Percentiles rank a stretch among this genome's conserved stretches.
Evolutionary conservation across 805 yeast species (phyloP).

Genomic region (Sungouiella thailandica): DNA sequence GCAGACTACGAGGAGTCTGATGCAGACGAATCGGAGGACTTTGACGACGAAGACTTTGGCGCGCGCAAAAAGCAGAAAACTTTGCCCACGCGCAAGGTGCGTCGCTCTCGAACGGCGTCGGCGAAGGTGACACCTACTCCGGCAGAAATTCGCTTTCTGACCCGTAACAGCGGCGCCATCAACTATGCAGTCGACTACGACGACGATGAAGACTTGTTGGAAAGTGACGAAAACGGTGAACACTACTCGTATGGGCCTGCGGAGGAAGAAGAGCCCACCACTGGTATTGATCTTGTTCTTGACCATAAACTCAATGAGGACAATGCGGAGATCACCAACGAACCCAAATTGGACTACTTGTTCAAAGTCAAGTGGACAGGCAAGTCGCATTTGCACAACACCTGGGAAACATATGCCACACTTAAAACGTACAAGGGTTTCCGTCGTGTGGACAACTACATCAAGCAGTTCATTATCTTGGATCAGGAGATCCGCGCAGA

Average conservation of each 20-base stretch:
- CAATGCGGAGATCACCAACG: conserved; percentile 38
- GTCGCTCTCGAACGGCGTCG: conserved; percentile 37
- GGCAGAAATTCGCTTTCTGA: conserved; percentile 66
- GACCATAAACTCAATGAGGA: conserved; percentile 35
- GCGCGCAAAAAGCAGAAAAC: conserved; percentile 9
- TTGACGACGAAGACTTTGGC: conserved; percentile 12
- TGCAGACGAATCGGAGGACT: conserved; percentile 7
- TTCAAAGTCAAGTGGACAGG: conserved; percentile 80
- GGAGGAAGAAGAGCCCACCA: conserved; percentile 29
- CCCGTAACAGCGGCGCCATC: conserved; percentile 62
- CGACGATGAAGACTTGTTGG: conserved; percentile 49
- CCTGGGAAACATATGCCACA: conserved; percentile 75
- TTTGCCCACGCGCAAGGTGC: too few species aligned
- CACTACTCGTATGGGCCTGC: conserved; percentile 32
- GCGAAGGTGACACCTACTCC: conserved; percentile 15
- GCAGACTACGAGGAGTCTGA: conserved; percentile 13
- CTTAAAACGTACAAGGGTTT: conserved; percentile 61
- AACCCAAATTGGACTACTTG: conserved; percentile 56
- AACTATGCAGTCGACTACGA: conserved; percentile 74
- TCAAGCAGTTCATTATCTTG: conserved; percentile 65
- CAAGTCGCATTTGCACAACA: conserved; percentile 86
- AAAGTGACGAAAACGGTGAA: conserved; percentile 34
- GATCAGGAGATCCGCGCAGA: conserved; percentile 78
- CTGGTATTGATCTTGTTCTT: conserved; percentile 34
- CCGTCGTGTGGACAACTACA: conserved; percentile 85